phyloP scores from a whole-genome alignment of 495 filamentous ascomycete genomes.

The Coniosporium apollinis region DNA sequence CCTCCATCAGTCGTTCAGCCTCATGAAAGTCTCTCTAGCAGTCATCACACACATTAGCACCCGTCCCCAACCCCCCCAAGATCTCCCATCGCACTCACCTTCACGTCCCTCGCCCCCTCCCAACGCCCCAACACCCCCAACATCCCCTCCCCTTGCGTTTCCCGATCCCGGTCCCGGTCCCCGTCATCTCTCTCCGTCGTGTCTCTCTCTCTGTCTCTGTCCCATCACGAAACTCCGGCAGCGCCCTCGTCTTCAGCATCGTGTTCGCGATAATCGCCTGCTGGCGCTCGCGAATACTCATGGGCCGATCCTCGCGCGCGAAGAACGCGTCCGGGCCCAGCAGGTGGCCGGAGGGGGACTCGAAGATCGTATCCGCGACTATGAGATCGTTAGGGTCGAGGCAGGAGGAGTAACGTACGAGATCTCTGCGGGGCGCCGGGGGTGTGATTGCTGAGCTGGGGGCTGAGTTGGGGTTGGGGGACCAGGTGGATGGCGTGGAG shows the following conservation, averaged over 20 bases:
- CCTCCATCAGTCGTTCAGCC: too few species aligned
- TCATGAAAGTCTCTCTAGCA: too few species aligned
- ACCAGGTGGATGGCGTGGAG: too few species aligned
- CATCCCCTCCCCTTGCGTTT: background rate
- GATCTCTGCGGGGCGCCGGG: constrained; percentile 13
- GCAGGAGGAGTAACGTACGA: constrained; percentile 18
- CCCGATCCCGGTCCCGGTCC: background rate
- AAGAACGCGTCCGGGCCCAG: constrained; percentile 13
- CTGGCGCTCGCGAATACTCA: constrained; percentile 22
- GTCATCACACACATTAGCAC: too few species aligned
- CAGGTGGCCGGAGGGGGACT: constrained; percentile 17
- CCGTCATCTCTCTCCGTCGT: background rate
- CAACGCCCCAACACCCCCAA: background rate
- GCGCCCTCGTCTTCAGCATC: too few species aligned
- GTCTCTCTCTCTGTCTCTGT: background rate
- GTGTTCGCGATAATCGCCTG: too few species aligned
- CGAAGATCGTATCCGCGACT: constrained; percentile 2
- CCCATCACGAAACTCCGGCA: background rate
- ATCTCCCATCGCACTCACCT: too few species aligned
- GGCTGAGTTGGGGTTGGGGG: background rate
- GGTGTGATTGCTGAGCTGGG: constrained; percentile 11
- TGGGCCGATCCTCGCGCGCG: constrained; percentile 15
- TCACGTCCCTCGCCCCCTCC: background rate
- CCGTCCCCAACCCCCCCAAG: too few species aligned
- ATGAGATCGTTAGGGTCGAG: constrained; percentile 20